Percentiles rank a stretch among this genome's conserved stretches.
Evolutionary conservation across 345 rosid species (phyloP).

Genomic region (Eucalyptus tenuipes): DNA sequence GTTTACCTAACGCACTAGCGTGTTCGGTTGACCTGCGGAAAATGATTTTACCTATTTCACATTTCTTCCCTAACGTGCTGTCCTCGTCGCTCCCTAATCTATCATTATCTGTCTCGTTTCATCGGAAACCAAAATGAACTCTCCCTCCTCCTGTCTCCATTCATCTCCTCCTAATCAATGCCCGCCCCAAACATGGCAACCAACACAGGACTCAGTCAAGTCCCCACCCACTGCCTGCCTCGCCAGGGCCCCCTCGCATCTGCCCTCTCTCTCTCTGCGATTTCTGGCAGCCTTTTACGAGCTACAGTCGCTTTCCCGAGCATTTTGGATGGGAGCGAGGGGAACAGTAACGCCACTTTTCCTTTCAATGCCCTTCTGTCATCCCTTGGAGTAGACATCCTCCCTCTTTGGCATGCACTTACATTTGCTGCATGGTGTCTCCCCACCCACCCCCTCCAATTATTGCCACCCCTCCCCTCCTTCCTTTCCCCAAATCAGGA

Average conservation of each 20-base stretch:
- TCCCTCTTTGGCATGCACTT: neutral
- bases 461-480: neutral
- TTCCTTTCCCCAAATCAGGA: neutral
- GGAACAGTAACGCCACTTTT: neutral
- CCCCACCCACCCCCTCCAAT: neutral
- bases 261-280: neutral
- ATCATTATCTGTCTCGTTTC: neutral
- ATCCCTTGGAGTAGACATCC: neutral
- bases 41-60: neutral
- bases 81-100: neutral
- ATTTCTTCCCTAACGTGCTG: neutral
- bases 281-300: neutral
- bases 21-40: neutral
- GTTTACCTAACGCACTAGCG: neutral
- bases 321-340: neutral
- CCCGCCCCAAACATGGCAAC: neutral
- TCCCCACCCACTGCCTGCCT: neutral
- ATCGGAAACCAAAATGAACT: neutral
- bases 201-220: neutral
- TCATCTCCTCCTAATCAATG: neutral
- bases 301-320: neutral
- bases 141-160: neutral
- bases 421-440: neutral
- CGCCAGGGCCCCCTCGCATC: neutral
- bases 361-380: neutral